Conservation (phyloP, 2,329 filamentous ascomycete species). For the Nannizzia gypsea region DNA sequence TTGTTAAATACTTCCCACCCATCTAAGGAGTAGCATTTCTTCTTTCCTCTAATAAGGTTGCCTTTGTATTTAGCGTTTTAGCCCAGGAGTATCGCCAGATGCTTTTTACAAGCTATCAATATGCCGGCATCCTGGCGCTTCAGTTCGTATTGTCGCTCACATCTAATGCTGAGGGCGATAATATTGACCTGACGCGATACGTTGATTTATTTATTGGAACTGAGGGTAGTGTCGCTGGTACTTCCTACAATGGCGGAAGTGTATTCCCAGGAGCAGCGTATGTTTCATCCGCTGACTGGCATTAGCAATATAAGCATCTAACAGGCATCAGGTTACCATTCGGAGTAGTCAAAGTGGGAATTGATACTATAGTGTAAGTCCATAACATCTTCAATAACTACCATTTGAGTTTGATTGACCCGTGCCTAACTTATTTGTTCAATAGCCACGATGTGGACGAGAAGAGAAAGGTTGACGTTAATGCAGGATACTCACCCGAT, state of each 20-base stretch:
- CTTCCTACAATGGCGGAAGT: slow-evolving; percentile 31
- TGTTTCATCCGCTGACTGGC: not conserved
- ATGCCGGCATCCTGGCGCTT: not conserved
- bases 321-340: slow-evolving; percentile 22
- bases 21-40: not conserved
- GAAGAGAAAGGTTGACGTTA: slow-evolving; percentile 21
- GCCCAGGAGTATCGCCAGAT: not conserved
- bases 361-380: slow-evolving; percentile 29
- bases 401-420: not conserved
- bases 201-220: slow-evolving; percentile 40
- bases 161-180: not conserved
- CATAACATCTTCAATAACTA: slow-evolving; percentile 17
- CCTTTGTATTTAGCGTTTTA: not conserved
- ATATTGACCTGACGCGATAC: slow-evolving; percentile 24
- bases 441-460: not conserved
- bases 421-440: not conserved
- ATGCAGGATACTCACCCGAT: slow-evolving; percentile 37
- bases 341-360: slow-evolving; percentile 34
- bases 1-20: not conserved
- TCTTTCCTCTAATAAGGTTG: not conserved
- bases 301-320: not conserved
- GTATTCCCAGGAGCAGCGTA: slow-evolving; percentile 36
- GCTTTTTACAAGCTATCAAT: not conserved
- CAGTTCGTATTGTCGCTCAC: not conserved
- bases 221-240: slow-evolving; percentile 34